Evolutionary conservation across 176 grass and related monocot genomes (phyloP).

Genomic region (Phragmites australis): DNA sequence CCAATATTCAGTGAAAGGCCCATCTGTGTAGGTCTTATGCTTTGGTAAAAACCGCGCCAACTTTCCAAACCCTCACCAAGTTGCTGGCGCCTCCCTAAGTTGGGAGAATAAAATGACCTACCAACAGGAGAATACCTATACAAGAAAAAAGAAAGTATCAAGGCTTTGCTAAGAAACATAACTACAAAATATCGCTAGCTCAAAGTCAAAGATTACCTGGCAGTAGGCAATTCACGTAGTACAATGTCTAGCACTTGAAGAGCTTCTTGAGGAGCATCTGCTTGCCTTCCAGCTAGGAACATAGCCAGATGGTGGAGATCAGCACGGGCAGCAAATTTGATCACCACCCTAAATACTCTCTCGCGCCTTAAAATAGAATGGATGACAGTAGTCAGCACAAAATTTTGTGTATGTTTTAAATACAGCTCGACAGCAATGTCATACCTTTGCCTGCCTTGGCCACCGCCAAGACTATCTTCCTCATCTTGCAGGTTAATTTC

Average conservation of each 20-base stretch:
- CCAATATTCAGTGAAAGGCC: slow-evolving; percentile 93
- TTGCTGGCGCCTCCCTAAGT: slow-evolving; percentile 79
- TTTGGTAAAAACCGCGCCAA: slow-evolving; percentile 95
- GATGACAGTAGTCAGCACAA: slow-evolving; percentile 29
- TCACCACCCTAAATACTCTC: slow-evolving; percentile 74
- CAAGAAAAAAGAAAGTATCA: slow-evolving; percentile 21
- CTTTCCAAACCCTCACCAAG: slow-evolving; percentile 94
- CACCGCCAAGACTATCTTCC: slow-evolving; percentile 60
- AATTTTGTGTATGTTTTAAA: background rate
- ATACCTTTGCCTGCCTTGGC: slow-evolving; percentile 57
- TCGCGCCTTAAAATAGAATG: slow-evolving; percentile 62
- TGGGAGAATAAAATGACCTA: slow-evolving; percentile 85
- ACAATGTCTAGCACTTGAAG: slow-evolving; percentile 98
- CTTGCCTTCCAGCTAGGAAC: slow-evolving; percentile 86
- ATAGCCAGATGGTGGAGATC: slow-evolving; percentile 89
- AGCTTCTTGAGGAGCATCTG: slow-evolving; percentile 94
- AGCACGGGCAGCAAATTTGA: slow-evolving; percentile 93
- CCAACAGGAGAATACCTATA: slow-evolving; percentile 80
- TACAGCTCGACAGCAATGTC: background rate
- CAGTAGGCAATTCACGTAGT: slow-evolving; percentile 84
- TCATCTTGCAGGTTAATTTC: slow-evolving; percentile 78
- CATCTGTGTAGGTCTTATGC: slow-evolving; percentile 93
- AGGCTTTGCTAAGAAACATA: slow-evolving; percentile 5
- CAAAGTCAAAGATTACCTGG: slow-evolving; percentile 51
- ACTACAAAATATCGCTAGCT: slow-evolving; percentile 7